Base-by-base conservation (phyloP, 2,329 filamentous ascomycete genomes). In the Tolypocladium paradoxum region DNA sequence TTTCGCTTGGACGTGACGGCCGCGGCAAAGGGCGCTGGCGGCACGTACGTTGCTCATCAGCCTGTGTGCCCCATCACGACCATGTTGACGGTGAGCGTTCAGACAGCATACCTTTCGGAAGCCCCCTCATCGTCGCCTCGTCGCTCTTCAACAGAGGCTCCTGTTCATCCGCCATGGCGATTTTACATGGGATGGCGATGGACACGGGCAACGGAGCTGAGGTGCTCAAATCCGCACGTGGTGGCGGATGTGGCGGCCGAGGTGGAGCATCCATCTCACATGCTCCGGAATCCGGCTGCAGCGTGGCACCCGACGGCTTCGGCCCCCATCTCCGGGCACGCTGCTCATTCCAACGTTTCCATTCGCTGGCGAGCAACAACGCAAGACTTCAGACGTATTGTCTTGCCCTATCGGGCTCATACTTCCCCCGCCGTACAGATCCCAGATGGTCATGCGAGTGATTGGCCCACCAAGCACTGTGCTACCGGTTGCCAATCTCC, bases 11-110 rank as follows among this genome's bases (percentile, higher is more conserved):
- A 69, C 3, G 62, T 53, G 2, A 66, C 54, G 47, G 71, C 68
- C 6, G 57, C 58, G 33, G 70, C 63, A 63, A 68, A 73, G 20
- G 64, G 61, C 24, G 66, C 66, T 64, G n/a, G n/a, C n/a, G n/a
- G n/a, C n/a, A n/a, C n/a, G n/a, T n/a, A n/a, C n/a, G n/a, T n/a
- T n/a, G n/a, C n/a, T n/a, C n/a, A n/a, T 40, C 37, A 40, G 37
- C 36, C 37, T 20, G 24, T 9, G 9, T 14, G n/a, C 11, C 6
- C n/a, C 36, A 20, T 18, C n/a, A 12, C 9, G n/a, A n/a, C n/a
- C n/a, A n/a, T n/a, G n/a, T n/a, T n/a, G n/a, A n/a, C n/a, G n/a
- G n/a, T n/a, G n/a, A n/a, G n/a, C n/a, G n/a, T n/a, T n/a, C n/a
- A n/a, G n/a, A n/a, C n/a, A n/a, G 14, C 40, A 9, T 46, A 46